Evolutionary conservation across 805 yeast genomes (phyloP), one percentile per base, ranked within the genome.

Genomic region (Metschnikowia santaceciliae): DNA sequence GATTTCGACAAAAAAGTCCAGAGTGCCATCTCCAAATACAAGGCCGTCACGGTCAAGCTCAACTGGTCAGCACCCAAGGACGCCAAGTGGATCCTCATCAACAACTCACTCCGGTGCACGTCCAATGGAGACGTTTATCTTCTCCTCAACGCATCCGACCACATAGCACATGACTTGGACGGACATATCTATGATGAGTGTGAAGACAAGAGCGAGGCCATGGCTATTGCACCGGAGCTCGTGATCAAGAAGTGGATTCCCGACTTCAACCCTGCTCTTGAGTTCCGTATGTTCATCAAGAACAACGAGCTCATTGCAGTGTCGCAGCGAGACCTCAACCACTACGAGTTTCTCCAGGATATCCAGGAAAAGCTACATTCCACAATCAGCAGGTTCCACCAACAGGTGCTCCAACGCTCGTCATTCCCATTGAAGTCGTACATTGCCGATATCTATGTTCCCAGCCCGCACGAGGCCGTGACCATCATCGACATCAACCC

Each of bases 41-140:
- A 86, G 0, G 70, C 81, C 1, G 89, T 90, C 2, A 77, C 89
- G 1, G 98, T 98, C 1, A 94, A 94, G 62, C 71, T 92, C 58
- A 94, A 94, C 72, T 94, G 99, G 99, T 90, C 97, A 0, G 87
- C 97, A 1, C 99, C 99, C 1, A 85, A 84, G 62, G 99, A 94
- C 69, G 88, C 98, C 1, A 80, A 84, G 0, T 94, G 98, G 99
- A 92, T 94, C 19, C 70, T 87, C 61, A 78, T 94, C 2, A 82
- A 86, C 32, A 88, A 89, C 60, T 77, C 88, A 2, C 79, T 86
- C 78, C 78, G 81, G 61, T 91, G 98, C 61, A 74, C 70, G 14
- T 78, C 77, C 32, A 82, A 86, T 0, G 78, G 84, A 36, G 99
- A 94, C 56, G 69, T 94, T 0, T 94, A 90, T 56, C 65, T 94